phyloP scores from a whole-genome alignment of 495 filamentous ascomycete genomes.

The Penicillium dipodomyicola region DNA sequence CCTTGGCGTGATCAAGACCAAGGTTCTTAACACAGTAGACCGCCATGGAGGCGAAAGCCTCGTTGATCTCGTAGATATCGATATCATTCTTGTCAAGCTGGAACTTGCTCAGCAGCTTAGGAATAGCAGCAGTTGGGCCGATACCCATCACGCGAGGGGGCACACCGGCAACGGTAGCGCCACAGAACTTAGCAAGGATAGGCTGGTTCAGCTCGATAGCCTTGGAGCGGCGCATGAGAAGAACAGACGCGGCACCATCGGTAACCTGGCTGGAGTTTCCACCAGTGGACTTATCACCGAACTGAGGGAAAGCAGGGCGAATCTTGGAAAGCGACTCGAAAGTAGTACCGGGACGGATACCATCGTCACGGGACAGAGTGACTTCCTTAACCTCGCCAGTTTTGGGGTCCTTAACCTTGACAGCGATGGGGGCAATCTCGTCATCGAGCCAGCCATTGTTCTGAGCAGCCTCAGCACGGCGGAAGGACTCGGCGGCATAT shows the following conservation, averaged over 20 bases:
- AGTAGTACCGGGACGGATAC: constrained; percentile 85
- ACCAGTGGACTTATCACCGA: constrained; percentile 82
- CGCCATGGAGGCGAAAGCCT: constrained; percentile 97
- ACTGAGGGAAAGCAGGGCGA: constrained; percentile 84
- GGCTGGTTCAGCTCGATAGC: constrained; percentile 86
- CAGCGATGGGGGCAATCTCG: constrained; percentile 86
- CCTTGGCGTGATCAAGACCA: constrained; percentile 74
- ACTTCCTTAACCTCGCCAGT: constrained; percentile 74
- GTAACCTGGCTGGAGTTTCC: constrained; percentile 97
- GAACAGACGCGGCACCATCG: constrained; percentile 86
- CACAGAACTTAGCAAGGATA: constrained; percentile 91
- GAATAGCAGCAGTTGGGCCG: constrained; percentile 88
- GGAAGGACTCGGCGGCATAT: constrained; percentile 83
- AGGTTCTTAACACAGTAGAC: constrained; percentile 84
- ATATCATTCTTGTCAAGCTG: constrained; percentile 75
- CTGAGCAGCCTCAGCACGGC: constrained; percentile 83
- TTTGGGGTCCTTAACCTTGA: constrained; percentile 76
- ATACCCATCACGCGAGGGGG: constrained; percentile 96
- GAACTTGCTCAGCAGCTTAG: constrained; percentile 84
- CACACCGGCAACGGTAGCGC: constrained; percentile 84
- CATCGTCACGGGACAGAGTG: constrained; percentile 81
- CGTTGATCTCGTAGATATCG: constrained; percentile 92
- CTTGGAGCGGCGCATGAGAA: constrained; percentile 91
- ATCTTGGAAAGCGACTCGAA: constrained; percentile 80
- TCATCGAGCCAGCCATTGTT: constrained; percentile 93